These are phyloP conservation scores for Wallacemonas sp. DNA, from an alignment of 208 protist species.

Conservation along the genomic window DNA sequence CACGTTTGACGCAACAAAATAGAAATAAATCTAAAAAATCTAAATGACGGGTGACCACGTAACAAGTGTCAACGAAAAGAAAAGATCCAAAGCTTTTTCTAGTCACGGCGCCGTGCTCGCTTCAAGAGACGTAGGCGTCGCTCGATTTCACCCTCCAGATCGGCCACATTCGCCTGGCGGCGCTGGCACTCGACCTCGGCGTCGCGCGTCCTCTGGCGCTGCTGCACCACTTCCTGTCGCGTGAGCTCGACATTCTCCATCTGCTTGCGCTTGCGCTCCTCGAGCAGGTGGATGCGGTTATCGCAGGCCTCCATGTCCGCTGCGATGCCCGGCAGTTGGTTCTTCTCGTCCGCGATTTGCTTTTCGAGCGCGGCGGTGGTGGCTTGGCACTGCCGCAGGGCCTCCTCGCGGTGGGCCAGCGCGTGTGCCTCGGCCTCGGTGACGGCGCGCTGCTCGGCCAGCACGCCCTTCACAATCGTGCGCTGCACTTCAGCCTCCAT, in stretches of 20 bases:
- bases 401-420: slow-evolving; percentile 13
- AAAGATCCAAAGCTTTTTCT: too few species aligned
- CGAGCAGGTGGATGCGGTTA: slow-evolving; percentile 30
- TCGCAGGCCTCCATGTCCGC: slow-evolving; percentile 25
- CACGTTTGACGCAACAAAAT: too few species aligned
- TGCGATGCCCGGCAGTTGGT: slow-evolving; percentile 15
- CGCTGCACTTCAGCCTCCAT: slow-evolving; percentile 37
- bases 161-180: slow-evolving; percentile 34
- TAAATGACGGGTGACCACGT: too few species aligned
- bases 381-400: slow-evolving; percentile 13
- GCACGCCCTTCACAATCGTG: slow-evolving; percentile 27
- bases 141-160: slow-evolving; percentile 45
- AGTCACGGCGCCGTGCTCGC: not conserved
- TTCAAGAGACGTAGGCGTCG: slow-evolving; percentile 21
- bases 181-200: slow-evolving; percentile 36
- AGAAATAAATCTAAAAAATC: too few species aligned
- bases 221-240: slow-evolving; percentile 39
- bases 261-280: slow-evolving; percentile 52
- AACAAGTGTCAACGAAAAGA: too few species aligned
- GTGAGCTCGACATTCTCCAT: slow-evolving; percentile 69
- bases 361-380: slow-evolving; percentile 18
- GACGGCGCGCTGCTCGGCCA: slow-evolving; percentile 26
- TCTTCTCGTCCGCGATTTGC: slow-evolving; percentile 10
- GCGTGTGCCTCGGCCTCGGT: slow-evolving; percentile 26
- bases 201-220: slow-evolving; percentile 24